phyloP scores from a whole-genome alignment of 257 asterid species.

The Capsicum baccatum region DNA sequence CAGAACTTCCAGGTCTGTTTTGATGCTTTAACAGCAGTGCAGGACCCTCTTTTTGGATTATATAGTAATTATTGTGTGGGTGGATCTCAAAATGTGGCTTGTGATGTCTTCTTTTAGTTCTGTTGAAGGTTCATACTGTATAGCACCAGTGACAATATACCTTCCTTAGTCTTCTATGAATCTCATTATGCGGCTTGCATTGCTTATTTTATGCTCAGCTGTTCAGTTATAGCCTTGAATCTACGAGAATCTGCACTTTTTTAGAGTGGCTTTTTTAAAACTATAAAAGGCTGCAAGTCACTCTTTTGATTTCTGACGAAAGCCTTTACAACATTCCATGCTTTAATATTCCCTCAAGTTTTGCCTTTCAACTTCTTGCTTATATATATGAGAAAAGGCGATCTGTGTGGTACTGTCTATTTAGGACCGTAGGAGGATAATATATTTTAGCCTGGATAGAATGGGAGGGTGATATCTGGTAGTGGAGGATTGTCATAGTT shows the following conservation, averaged over 20 bases:
- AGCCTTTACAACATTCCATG: neutral
- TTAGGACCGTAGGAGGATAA: neutral
- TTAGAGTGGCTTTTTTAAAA: neutral
- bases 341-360: neutral
- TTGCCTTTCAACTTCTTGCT: neutral
- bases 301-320: neutral
- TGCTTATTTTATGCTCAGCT: slow-evolving; percentile 19
- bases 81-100: neutral
- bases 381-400: neutral
- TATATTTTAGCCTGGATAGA: slow-evolving; percentile 6
- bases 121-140: neutral
- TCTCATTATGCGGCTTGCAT: slow-evolving; percentile 2
- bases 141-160: neutral
- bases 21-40: neutral
- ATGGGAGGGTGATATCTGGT: neutral
- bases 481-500: neutral
- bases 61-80: neutral
- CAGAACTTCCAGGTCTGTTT: slow-evolving; percentile 91
- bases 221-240: neutral
- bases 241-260: neutral
- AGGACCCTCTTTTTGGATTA: slow-evolving; percentile 1
- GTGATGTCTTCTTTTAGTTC: slow-evolving; percentile 9
- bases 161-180: neutral
- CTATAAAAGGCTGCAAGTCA: slow-evolving; percentile 19
- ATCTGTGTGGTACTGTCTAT: neutral